phyloP scores from a whole-genome alignment of 768 basidiomycete species.

The Artomyces pyxidatus region DNA sequence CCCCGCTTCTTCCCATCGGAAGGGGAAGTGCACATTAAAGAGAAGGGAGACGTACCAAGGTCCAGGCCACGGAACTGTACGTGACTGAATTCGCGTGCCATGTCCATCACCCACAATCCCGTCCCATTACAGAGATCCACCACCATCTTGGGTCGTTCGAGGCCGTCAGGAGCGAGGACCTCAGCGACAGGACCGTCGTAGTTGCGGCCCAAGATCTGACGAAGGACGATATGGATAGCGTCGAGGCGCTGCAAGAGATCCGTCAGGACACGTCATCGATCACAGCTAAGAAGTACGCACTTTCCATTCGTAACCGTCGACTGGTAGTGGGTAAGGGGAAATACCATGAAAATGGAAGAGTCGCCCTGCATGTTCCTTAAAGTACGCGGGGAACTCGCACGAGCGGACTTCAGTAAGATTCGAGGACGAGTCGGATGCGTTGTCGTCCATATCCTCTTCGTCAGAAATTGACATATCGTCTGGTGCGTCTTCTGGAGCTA shows the following conservation, averaged over 20 bases:
- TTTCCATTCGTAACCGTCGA: conserved; percentile 60
- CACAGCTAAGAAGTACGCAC: conserved; percentile 31
- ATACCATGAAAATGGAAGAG: conserved; percentile 61
- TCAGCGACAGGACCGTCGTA: conserved; percentile 54
- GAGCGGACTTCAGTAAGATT: conserved; percentile 35
- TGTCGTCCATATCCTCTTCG: conserved; percentile 21
- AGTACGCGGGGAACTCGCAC: conserved; percentile 54
- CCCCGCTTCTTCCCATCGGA: background rate
- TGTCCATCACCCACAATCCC: conserved; percentile 68
- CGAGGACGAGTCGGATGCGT: conserved; percentile 33
- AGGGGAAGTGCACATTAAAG: background rate
- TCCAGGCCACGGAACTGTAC: conserved; percentile 66
- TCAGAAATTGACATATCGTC: background rate
- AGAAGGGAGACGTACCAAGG: conserved; percentile 45
- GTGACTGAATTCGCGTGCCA: conserved; percentile 58
- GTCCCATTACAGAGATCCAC: conserved; percentile 76
- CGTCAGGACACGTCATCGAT: background rate
- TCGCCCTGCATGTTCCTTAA: conserved; percentile 47
- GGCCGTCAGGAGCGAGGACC: conserved; percentile 32
- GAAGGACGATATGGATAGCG: conserved; percentile 16
- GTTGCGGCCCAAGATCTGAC: conserved; percentile 43
- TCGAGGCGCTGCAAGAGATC: conserved; percentile 6
- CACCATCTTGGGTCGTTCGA: conserved; percentile 41
- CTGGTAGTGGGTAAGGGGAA: conserved; percentile 66
- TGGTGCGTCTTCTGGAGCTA: background rate